These are phyloP conservation scores for Aphanomyces astaci DNA, from an alignment of 352 stramenopile species.

Conservation along the genomic window DNA sequence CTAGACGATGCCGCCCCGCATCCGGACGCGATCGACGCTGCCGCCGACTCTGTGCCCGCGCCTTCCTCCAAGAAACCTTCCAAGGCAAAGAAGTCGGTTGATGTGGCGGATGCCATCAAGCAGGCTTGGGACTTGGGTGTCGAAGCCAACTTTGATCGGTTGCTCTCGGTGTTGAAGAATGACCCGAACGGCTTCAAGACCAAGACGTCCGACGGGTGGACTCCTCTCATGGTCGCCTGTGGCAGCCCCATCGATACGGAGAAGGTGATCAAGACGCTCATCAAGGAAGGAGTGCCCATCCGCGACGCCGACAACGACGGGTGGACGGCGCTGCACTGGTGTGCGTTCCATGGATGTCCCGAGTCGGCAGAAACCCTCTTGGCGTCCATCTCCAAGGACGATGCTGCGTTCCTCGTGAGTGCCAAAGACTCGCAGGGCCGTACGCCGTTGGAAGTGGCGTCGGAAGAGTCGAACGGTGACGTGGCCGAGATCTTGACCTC, in stretches of 20 bases:
- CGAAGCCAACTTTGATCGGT: constrained; percentile 63
- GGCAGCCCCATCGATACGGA: constrained; percentile 72
- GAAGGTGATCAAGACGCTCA: constrained; percentile 62
- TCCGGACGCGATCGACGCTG: constrained; percentile 20
- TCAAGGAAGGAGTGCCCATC: constrained; percentile 50
- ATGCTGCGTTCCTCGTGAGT: constrained; percentile 39
- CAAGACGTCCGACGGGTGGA: constrained; percentile 68
- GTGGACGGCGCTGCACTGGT: constrained; percentile 79
- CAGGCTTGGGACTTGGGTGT: constrained; percentile 47
- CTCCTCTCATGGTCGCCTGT: constrained; percentile 75
- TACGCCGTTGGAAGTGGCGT: constrained; percentile 54
- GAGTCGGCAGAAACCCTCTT: constrained; percentile 60
- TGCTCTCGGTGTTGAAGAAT: constrained; percentile 54
- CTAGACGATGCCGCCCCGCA: constrained; percentile 36
- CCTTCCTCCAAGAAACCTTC: constrained; percentile 9
- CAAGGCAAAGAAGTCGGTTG: constrained; percentile 27
- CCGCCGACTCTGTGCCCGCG: constrained; percentile 8
- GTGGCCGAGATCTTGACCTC: constrained; percentile 53
- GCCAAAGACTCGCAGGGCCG: constrained; percentile 53
- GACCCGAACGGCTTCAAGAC: constrained; percentile 39
- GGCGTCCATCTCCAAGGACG: constrained; percentile 30
- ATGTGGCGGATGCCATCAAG: constrained; percentile 49
- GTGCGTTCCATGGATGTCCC: constrained; percentile 66
- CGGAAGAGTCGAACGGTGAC: constrained; percentile 60
- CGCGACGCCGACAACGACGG: constrained; percentile 62